Conservation (phyloP, 1,139 yeast species). For the Debaryomyces coudertii region DNA sequence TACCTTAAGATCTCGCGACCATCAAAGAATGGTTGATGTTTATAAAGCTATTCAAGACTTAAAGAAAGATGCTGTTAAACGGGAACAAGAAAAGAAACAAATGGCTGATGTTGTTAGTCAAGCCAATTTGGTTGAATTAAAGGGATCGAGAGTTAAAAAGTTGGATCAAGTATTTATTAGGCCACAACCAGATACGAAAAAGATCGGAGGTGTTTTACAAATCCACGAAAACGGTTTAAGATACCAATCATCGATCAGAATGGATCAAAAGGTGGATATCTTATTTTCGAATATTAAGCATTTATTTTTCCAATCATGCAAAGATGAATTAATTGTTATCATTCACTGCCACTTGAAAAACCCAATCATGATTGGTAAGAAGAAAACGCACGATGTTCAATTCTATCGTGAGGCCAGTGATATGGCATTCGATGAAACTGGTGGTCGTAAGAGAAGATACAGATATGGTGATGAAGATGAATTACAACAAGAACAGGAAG, state of each 20-base stretch:
- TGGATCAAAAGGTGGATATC: constrained; percentile 86
- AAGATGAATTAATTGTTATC: constrained; percentile 89
- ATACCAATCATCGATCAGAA: constrained; percentile 80
- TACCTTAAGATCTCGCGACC: constrained; percentile 87
- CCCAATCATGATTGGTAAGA: constrained; percentile 94
- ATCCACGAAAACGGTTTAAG: constrained; percentile 96
- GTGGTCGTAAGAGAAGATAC: constrained; percentile 86
- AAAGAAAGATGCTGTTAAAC: constrained; percentile 87
- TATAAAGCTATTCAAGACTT: constrained; percentile 89
- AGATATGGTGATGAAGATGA: constrained; percentile 98
- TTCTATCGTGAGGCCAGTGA: constrained; percentile 97
- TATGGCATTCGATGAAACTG: constrained; percentile 96
- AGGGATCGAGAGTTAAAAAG: constrained; percentile 78
- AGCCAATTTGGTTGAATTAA: constrained; percentile 81
- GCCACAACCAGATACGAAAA: constrained; percentile 95
- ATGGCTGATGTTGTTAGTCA: constrained; percentile 95
- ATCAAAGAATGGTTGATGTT: constrained; percentile 89
- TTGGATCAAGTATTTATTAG: constrained; percentile 88
- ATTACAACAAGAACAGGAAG: constrained; percentile 98
- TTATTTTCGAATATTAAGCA: constrained; percentile 90
- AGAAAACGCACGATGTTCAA: constrained; percentile 93
- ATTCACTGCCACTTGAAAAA: constrained; percentile 91
- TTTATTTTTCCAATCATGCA: constrained; percentile 92
- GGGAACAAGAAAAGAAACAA: constrained; percentile 89
- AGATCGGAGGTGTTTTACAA: constrained; percentile 87